Evolutionary conservation across 768 basidiomycete species (phyloP).

Genomic region (Cystofilobasidium capitatum): DNA sequence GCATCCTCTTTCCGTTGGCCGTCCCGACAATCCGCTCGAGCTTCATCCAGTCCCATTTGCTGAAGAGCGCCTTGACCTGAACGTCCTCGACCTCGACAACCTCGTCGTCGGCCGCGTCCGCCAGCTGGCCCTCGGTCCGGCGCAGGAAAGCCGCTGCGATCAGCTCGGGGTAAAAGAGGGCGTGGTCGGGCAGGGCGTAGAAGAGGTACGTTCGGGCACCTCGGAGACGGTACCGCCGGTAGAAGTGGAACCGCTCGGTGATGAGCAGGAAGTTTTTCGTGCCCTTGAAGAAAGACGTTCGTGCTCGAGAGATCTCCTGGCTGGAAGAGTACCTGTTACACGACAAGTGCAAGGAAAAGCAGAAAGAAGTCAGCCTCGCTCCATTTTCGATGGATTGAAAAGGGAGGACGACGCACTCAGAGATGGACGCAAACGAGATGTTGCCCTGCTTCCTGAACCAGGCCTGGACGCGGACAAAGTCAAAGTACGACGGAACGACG

Average conservation of each 20-base stretch:
- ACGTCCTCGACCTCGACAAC: slow-evolving; percentile 80
- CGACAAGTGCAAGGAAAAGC: not conserved
- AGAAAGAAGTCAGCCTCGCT: not conserved
- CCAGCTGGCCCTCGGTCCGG: slow-evolving; percentile 26
- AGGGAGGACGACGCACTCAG: slow-evolving; percentile 55
- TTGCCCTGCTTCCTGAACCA: slow-evolving; percentile 64
- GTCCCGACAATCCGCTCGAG: slow-evolving; percentile 73
- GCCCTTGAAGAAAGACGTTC: slow-evolving; percentile 83
- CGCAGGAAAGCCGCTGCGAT: slow-evolving; percentile 71
- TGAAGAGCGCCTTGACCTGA: slow-evolving; percentile 69
- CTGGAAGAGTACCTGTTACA: slow-evolving; percentile 71
- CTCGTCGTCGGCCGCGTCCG: slow-evolving; percentile 1
- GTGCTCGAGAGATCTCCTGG: slow-evolving; percentile 84
- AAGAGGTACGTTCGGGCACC: slow-evolving; percentile 89
- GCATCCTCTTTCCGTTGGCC: slow-evolving; percentile 41
- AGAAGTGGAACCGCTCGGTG: slow-evolving; percentile 98
- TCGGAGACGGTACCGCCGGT: slow-evolving; percentile 82
- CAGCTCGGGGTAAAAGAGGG: slow-evolving; percentile 84
- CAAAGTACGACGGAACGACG: slow-evolving; percentile 89
- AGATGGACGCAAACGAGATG: slow-evolving; percentile 69
- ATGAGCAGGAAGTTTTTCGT: slow-evolving; percentile 77
- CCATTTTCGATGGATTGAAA: not conserved
- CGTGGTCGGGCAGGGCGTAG: slow-evolving; percentile 82
- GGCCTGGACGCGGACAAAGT: slow-evolving; percentile 85
- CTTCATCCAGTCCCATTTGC: slow-evolving; percentile 77